These are phyloP conservation scores for Oleoguttula mirabilis DNA, from an alignment of 495 filamentous ascomycete genomes.

Conservation along the genomic window DNA sequence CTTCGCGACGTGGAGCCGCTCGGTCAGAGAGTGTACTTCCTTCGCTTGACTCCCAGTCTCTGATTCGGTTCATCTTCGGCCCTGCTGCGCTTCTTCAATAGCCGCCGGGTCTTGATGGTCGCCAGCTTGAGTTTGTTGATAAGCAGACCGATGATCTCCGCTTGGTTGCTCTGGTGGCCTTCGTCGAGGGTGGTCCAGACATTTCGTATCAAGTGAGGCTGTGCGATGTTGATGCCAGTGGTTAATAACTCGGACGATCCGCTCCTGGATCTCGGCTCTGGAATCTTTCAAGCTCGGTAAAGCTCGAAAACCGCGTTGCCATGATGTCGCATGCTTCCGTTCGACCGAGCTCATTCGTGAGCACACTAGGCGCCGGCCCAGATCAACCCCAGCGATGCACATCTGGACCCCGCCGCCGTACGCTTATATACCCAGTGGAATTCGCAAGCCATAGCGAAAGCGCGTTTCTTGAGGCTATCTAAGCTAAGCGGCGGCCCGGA, in stretches of 20 bases:
- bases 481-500: no score
- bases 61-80: slow-evolving; percentile 4
- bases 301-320: no score
- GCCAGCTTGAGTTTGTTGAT: slow-evolving; percentile 26
- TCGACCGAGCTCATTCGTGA: no score
- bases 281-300: slow-evolving; percentile 27
- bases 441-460: no score
- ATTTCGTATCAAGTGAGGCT: slow-evolving; percentile 30
- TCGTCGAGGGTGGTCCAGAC: slow-evolving; percentile 29
- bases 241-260: slow-evolving; percentile 26
- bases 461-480: no score
- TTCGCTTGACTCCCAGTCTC: slow-evolving; percentile 18
- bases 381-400: no score
- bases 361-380: no score
- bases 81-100: slow-evolving; percentile 20
- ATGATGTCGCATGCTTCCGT: no score
- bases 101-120: slow-evolving; percentile 18
- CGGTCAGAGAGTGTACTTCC: no score
- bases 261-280: slow-evolving; percentile 25
- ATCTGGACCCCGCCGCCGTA: no score
- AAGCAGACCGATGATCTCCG: slow-evolving; percentile 27
- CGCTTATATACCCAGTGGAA: no score
- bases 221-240: slow-evolving; percentile 27
- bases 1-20: no score
- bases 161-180: slow-evolving; percentile 27